phyloP scores from a whole-genome alignment of 805 yeast genomes.

The Candida verbasci region DNA sequence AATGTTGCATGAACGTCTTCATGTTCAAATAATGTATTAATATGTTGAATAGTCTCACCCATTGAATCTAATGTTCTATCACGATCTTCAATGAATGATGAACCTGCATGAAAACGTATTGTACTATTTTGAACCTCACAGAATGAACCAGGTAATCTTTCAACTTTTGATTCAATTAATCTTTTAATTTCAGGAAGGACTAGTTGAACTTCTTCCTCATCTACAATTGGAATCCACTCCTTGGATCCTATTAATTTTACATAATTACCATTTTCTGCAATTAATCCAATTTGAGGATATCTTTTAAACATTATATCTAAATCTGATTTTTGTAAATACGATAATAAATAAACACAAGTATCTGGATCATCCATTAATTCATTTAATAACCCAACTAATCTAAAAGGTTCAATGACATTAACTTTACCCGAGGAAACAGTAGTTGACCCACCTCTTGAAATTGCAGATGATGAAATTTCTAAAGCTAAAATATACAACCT shows the following conservation, averaged over 20 bases:
- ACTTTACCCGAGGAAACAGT: conserved; percentile 9
- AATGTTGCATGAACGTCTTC: conserved; percentile 68
- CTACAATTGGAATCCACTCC: conserved; percentile 61
- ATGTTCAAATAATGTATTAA: conserved; percentile 67
- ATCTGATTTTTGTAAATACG: conserved; percentile 59
- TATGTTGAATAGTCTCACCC: conserved; percentile 83
- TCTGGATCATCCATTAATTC: conserved; percentile 54
- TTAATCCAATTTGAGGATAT: conserved; percentile 67
- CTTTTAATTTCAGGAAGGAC: conserved; percentile 61
- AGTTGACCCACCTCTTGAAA: conserved; percentile 1
- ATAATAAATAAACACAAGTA: conserved; percentile 69
- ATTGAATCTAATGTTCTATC: conserved; percentile 64
- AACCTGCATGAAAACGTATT: conserved; percentile 71
- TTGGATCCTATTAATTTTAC: conserved; percentile 49
- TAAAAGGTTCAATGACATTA: conserved; percentile 51
- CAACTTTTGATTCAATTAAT: conserved; percentile 57
- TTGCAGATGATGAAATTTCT: conserved; percentile 37
- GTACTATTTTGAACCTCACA: conserved; percentile 73
- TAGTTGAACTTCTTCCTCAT: conserved; percentile 39
- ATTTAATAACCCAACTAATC: conserved; percentile 49
- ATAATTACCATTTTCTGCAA: conserved; percentile 89
- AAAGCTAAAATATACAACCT: conserved; percentile 37
- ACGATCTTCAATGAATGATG: conserved; percentile 52
- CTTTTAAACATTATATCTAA: conserved; percentile 67
- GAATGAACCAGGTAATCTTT: conserved; percentile 75